These are phyloP conservation scores for Fusarium sp. DNA, from an alignment of 2,329 filamentous ascomycete genomes.

Conservation along the genomic window DNA sequence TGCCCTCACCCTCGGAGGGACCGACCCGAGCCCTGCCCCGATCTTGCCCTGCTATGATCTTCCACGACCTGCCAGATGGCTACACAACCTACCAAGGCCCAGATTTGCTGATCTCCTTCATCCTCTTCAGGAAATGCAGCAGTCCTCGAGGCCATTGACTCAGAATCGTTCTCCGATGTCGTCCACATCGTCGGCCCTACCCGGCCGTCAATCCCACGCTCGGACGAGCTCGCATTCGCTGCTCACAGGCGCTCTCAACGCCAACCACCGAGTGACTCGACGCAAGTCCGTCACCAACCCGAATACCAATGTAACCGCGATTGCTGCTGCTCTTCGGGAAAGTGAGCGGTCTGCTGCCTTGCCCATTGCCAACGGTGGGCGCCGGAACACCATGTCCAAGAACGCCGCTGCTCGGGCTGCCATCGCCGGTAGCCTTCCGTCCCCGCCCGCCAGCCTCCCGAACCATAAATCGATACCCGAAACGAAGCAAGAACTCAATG, in stretches of 20 bases:
- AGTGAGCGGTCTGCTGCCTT: conserved; percentile 70
- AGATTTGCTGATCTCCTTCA: conserved; percentile 55
- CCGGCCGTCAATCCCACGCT: conserved; percentile 74
- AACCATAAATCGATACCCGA: conserved; percentile 67
- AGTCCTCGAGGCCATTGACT: conserved; percentile 77
- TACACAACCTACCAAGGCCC: conserved; percentile 51
- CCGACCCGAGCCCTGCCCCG: conserved; percentile 41
- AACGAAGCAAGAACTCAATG: conserved; percentile 66
- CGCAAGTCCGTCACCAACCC: conserved; percentile 92
- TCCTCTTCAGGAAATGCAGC: conserved; percentile 71
- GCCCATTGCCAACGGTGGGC: conserved; percentile 70
- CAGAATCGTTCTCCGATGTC: conserved; percentile 74
- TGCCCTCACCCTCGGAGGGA: conserved; percentile 44
- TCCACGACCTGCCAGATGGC: conserved; percentile 52
- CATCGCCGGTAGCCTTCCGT: conserved; percentile 70
- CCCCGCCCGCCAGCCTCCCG: conserved; percentile 79
- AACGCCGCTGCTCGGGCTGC: conserved; percentile 67
- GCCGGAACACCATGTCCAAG: conserved; percentile 75
- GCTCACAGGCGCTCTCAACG: conserved; percentile 82
- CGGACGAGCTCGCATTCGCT: conserved; percentile 87
- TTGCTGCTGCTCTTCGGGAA: conserved; percentile 81
- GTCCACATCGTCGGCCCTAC: conserved; percentile 72
- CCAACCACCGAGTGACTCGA: conserved; percentile 88
- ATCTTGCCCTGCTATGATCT: conserved; percentile 45
- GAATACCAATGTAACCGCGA: conserved; percentile 79